These are phyloP conservation scores for Hypholoma sublateritium DNA, from an alignment of 768 basidiomycete genomes.

Conservation along the genomic window DNA sequence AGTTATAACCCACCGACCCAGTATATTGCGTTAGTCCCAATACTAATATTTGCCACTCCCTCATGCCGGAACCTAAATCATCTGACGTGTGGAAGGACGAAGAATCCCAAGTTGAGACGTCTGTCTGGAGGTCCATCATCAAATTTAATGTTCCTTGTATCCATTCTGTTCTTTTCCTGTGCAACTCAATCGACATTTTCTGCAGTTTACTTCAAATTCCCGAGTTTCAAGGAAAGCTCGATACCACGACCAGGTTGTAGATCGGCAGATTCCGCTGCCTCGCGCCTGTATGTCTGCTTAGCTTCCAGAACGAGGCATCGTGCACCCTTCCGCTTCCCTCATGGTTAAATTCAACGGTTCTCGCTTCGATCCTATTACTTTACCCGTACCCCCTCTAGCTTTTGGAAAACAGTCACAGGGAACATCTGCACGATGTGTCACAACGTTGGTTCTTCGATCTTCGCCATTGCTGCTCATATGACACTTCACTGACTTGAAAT, in stretches of 20 bases:
- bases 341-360: constrained; percentile 24
- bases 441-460: constrained; percentile 50
- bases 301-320: constrained; percentile 42
- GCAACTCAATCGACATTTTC: too few relatives aligned
- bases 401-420: constrained; percentile 8
- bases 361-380: constrained; percentile 16
- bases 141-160: too few relatives aligned
- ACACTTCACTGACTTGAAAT: constrained; percentile 5
- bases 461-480: background rate
- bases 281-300: constrained; percentile 30
- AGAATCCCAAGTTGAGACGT: too few relatives aligned
- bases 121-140: too few relatives aligned
- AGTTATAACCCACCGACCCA: constrained; percentile 4
- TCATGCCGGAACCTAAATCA: too few relatives aligned
- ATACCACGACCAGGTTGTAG: constrained; percentile 17
- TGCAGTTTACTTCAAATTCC: background rate
- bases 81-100: too few relatives aligned
- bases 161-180: too few relatives aligned
- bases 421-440: constrained; percentile 57
- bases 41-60: background rate
- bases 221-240: constrained; percentile 18
- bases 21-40: background rate
- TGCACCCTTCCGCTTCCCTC: constrained; percentile 28
- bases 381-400: constrained; percentile 19
- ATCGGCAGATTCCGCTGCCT: constrained; percentile 42